Percentiles rank a stretch among this genome's conserved stretches.
These are phyloP conservation scores for Penicillium sp. DNA, from an alignment of 2,329 filamentous ascomycete species.

Conservation along the genomic window DNA sequence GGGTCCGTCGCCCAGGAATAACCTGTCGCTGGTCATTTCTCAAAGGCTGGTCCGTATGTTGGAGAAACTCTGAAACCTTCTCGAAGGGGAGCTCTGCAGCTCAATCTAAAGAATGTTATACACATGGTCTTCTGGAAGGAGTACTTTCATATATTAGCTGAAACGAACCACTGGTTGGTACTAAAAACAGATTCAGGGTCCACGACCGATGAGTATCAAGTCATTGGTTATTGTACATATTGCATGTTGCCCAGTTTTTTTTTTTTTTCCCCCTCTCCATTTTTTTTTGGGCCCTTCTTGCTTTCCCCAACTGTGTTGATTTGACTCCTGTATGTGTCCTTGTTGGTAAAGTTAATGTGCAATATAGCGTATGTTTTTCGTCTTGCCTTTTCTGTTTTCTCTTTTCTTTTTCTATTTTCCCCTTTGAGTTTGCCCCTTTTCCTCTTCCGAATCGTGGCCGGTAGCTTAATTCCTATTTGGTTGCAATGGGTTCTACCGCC, in stretches of 20 bases:
- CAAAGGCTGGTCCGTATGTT: constrained; percentile 18
- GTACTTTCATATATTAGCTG: not conserved
- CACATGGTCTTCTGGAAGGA: constrained; percentile 11
- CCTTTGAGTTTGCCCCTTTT: constrained; percentile 4
- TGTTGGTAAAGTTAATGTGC: not conserved
- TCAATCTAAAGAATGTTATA: not conserved
- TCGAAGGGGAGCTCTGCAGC: constrained; percentile 15
- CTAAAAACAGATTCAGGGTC: constrained; percentile 32
- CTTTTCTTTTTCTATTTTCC: not conserved
- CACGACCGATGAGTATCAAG: constrained; percentile 21
- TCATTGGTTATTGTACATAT: constrained; percentile 12
- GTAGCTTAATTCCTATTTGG: constrained; percentile 19
- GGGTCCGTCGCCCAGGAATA: constrained; percentile 18
- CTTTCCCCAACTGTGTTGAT: not conserved
- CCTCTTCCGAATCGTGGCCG: not conserved
- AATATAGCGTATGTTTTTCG: not conserved
- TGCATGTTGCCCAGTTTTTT: not conserved
- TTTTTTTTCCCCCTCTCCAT: not conserved
- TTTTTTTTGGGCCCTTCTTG: not conserved
- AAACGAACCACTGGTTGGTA: constrained; percentile 22
- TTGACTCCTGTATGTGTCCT: no score
- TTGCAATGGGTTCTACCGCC: constrained; percentile 9
- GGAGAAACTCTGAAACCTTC: constrained; percentile 18
- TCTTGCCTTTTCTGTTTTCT: no score
- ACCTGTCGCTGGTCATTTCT: constrained; percentile 21